Conservation (phyloP, 2,329 filamentous ascomycete genomes). For the Mycogone perniciosa region DNA sequence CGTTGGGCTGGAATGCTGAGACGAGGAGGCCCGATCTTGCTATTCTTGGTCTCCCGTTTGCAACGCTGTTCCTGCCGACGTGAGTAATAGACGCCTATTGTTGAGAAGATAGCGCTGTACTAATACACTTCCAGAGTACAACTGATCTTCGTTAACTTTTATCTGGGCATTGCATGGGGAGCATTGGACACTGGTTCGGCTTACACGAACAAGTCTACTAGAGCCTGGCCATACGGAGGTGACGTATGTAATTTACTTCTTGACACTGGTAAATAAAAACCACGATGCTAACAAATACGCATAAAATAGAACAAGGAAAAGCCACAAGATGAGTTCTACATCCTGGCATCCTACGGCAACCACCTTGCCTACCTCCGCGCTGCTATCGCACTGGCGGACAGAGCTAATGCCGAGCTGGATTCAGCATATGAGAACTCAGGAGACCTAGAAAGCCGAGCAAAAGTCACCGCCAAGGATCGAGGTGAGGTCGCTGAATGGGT, state of each 20-base stretch:
- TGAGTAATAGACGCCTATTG: conserved; percentile 20
- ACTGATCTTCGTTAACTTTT: conserved; percentile 61
- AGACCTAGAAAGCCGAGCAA: conserved; percentile 32
- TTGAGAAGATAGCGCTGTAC: background rate
- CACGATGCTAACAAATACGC: conserved; percentile 1
- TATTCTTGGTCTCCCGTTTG: conserved; percentile 47
- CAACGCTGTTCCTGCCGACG: conserved; percentile 53
- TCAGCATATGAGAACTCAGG: conserved; percentile 36
- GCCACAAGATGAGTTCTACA: conserved; percentile 58
- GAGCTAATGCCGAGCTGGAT: conserved; percentile 44
- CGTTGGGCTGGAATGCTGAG: conserved; percentile 51
- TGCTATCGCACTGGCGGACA: conserved; percentile 51
- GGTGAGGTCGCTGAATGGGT: conserved; percentile 59
- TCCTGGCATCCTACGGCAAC: conserved; percentile 58
- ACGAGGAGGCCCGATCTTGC: conserved; percentile 45
- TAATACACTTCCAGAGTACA: conserved; percentile 42
- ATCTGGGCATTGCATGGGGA: conserved; percentile 56
- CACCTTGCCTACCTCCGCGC: conserved; percentile 57
- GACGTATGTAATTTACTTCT: conserved; percentile 37
- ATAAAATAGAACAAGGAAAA: conserved; percentile 43
- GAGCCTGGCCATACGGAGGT: conserved; percentile 58
- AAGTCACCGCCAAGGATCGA: conserved; percentile 44
- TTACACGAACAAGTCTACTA: conserved; percentile 51
- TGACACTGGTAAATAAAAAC: background rate
- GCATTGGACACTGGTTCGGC: conserved; percentile 48